Percentiles rank a stretch among this genome's conserved stretches.
Evolutionary conservation across 2,329 filamentous ascomycete species (phyloP).

Genomic region (Trichoderma simmonsii): DNA sequence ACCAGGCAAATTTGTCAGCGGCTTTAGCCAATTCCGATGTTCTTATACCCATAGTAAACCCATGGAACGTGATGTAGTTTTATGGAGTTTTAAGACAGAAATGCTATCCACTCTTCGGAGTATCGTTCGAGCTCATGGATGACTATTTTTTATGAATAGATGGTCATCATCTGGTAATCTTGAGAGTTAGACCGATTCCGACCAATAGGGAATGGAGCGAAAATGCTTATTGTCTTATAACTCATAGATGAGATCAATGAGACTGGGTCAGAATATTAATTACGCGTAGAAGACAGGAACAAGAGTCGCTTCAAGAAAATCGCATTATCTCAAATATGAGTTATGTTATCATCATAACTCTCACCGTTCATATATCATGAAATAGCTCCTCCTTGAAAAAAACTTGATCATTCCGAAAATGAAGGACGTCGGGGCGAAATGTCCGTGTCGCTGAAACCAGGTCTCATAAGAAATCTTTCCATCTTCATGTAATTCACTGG

Average conservation of each 20-base stretch:
- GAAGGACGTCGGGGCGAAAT: neutral
- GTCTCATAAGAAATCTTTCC: neutral
- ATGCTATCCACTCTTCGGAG: neutral
- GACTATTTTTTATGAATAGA: neutral
- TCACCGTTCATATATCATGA: neutral
- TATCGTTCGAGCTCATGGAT: neutral
- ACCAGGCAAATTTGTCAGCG: neutral
- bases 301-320: neutral
- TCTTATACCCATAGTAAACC: neutral
- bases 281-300: neutral
- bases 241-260: neutral
- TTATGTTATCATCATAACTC: neutral
- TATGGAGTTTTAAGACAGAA: neutral
- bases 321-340: neutral
- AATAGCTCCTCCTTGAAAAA: neutral
- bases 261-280: neutral
- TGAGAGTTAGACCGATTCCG: neutral
- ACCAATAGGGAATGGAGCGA: neutral
- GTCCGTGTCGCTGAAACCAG: neutral
- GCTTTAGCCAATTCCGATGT: neutral
- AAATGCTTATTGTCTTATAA: neutral
- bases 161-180: neutral
- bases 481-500: neutral
- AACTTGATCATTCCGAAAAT: neutral
- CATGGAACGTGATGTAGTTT: neutral